Evolutionary conservation across 805 yeast genomes (phyloP).

Genomic region (Wickerhamiella shivajii): DNA sequence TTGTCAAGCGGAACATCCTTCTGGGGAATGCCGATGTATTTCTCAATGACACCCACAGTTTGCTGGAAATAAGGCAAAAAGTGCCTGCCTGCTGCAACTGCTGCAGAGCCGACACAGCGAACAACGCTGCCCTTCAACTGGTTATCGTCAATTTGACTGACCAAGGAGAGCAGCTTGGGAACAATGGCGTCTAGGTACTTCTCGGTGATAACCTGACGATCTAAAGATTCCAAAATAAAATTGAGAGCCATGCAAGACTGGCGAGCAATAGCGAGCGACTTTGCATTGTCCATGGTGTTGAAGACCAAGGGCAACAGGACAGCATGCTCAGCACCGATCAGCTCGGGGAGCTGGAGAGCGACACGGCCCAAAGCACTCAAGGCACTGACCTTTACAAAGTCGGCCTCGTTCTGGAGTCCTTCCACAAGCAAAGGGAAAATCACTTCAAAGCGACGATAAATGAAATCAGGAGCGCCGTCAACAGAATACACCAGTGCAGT

Average conservation of each 20-base stretch:
- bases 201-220: slow-evolving; percentile 64
- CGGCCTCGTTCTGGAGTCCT: slow-evolving; percentile 64
- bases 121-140: slow-evolving; percentile 48
- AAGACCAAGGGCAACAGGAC: slow-evolving; percentile 74
- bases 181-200: slow-evolving; percentile 76
- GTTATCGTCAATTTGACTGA: slow-evolving; percentile 50
- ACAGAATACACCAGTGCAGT: slow-evolving; percentile 70
- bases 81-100: slow-evolving; percentile 82
- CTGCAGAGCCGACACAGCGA: slow-evolving; percentile 93
- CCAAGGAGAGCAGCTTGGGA: slow-evolving; percentile 75
- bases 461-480: slow-evolving; percentile 89
- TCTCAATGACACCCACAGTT: slow-evolving; percentile 68
- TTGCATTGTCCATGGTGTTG: slow-evolving; percentile 71
- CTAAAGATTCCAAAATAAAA: slow-evolving; percentile 81
- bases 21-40: slow-evolving; percentile 41
- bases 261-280: slow-evolving; percentile 70
- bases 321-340: slow-evolving; percentile 72
- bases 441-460: slow-evolving; percentile 58
- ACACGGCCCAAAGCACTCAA: slow-evolving; percentile 64
- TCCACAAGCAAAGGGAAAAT: slow-evolving; percentile 56
- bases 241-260: slow-evolving; percentile 86
- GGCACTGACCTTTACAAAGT: slow-evolving; percentile 73
- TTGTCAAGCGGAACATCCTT: slow-evolving; percentile 57
- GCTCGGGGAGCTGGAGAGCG: slow-evolving; percentile 72
- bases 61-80: slow-evolving; percentile 75